Base-by-base conservation (phyloP, 2,329 filamentous ascomycete genomes). In the Xylariaceae sp. region DNA sequence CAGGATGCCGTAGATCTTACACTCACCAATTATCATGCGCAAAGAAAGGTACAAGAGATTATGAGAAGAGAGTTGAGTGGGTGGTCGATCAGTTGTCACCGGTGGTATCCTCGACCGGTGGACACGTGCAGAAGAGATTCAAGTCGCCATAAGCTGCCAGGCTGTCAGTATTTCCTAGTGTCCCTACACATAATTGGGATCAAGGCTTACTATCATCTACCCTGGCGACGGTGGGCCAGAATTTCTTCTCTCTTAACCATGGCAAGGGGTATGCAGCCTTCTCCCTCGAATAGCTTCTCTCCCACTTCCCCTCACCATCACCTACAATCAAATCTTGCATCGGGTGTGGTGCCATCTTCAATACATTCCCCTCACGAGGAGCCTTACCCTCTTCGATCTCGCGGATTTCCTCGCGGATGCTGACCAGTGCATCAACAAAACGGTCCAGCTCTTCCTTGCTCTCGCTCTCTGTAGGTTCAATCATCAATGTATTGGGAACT, bases 401-500 rank as follows among this genome's bases (percentile, higher is more conserved):
- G 29, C 84, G 82, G 66, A 98, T 97, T 76, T 98, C 93, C 56
- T 84, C 75, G 18, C 93, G 85, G 70, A 98, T 98, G 53, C 85
- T 85, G 66, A 98, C 90, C 42, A 98, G 79, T 0, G 93, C 91
- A 62, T 97, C 89, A 59, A 92, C 90, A 80, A 97, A 97, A 20
- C 93, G 88, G 74, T 97, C 93, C 2, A 98, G 84, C 79, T 98
- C 93, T 60, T 89, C 89, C 73, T 95, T 93, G 75, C 85, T 90
- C 79, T 98, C 93, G 14, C 89, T 93, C 77, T 97, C 93, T 0
- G 93, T 98, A 2, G 93, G 93, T 79, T 98, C 93, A 64, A 98
- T 96, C 93, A 98, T 98, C 44, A 98, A 85, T 0, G 93, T 97
- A 76, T 96, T 96, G 50, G 91, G 84, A 2, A 98, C 92, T 1